These are phyloP conservation scores for Suillus sp. DNA, from an alignment of 768 basidiomycete genomes.

Conservation along the genomic window DNA sequence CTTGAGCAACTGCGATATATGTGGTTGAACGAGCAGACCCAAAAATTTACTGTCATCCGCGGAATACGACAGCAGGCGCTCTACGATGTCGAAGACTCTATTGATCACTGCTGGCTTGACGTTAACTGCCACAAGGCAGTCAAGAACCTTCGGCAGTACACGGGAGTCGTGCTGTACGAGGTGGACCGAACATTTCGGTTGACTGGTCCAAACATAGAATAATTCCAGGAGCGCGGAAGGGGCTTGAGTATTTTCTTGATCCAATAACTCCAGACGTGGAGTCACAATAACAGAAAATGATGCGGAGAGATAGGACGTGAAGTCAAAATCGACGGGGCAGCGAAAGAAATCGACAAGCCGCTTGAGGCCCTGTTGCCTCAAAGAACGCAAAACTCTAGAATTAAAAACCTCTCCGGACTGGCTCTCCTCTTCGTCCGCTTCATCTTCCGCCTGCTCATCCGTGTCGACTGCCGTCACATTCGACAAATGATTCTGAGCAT, in stretches of 20 bases:
- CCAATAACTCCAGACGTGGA: conserved; percentile 75
- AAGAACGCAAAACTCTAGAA: conserved; percentile 53
- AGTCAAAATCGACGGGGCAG: conserved; percentile 72
- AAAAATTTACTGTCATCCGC: conserved; percentile 50
- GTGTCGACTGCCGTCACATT: conserved; percentile 37
- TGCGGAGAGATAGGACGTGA: conserved; percentile 62
- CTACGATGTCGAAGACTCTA: conserved; percentile 84
- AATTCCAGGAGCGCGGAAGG: conserved; percentile 89
- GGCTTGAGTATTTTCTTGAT: conserved; percentile 87
- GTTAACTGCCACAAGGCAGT: conserved; percentile 76
- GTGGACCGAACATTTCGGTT: conserved; percentile 56
- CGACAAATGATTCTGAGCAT: conserved; percentile 60
- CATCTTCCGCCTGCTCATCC: conserved; percentile 39
- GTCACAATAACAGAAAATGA: conserved; percentile 76
- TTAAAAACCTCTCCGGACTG: conserved; percentile 24
- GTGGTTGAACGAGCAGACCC: conserved; percentile 62
- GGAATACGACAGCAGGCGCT: conserved; percentile 62
- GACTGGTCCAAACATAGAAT: conserved; percentile 74
- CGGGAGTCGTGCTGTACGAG: conserved; percentile 70
- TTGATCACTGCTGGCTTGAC: conserved; percentile 86
- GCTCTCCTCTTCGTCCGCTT: conserved; percentile 38
- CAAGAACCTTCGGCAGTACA: conserved; percentile 76
- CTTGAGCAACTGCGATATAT: conserved; percentile 68
- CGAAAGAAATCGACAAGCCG: conserved; percentile 89
- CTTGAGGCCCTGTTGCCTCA: conserved; percentile 84